Conservation (phyloP, 352 stramenopile species). For the Globisporangium acanthophoron region DNA sequence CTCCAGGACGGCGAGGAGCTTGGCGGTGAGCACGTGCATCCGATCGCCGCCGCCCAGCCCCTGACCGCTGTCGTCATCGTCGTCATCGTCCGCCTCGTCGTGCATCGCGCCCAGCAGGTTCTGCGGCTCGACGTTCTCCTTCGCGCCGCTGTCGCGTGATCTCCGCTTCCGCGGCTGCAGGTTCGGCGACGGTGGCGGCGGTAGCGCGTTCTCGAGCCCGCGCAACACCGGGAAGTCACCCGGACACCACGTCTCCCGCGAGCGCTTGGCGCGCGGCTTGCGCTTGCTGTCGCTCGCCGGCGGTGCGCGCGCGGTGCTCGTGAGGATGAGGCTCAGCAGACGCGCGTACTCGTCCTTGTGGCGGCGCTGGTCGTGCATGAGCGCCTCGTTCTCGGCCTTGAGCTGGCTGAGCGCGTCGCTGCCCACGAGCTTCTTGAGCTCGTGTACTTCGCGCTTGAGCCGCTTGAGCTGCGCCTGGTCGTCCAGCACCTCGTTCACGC, state of each 20-base stretch:
- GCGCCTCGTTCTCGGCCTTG: constrained; percentile 67
- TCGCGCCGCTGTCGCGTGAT: constrained; percentile 14
- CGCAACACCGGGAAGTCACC: constrained; percentile 40
- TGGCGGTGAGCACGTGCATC: not conserved
- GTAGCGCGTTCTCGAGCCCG: not conserved
- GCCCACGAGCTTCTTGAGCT: constrained; percentile 62
- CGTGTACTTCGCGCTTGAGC: constrained; percentile 65
- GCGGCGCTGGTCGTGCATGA: constrained; percentile 46
- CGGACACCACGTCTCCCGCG: constrained; percentile 66
- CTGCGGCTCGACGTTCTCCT: constrained; percentile 51
- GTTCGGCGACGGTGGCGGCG: constrained; percentile 18
- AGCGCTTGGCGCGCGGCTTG: constrained; percentile 36
- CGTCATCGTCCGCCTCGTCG: not conserved
- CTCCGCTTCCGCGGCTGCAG: constrained; percentile 25
- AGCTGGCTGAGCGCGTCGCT: constrained; percentile 42
- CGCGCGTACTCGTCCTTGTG: constrained; percentile 57
- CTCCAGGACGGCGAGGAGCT: constrained; percentile 28
- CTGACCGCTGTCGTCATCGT: not conserved
- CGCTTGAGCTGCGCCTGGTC: constrained; percentile 82
- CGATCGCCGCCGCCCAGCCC: not conserved
- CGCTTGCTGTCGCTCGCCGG: constrained; percentile 10
- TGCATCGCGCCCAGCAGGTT: constrained; percentile 18
- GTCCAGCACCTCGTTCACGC: constrained; percentile 89
- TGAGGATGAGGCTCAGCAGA: constrained; percentile 57
- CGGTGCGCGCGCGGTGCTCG: constrained; percentile 26